Evolutionary conservation across 768 basidiomycete genomes (phyloP).

Genomic region (Agrocybe praecox): DNA sequence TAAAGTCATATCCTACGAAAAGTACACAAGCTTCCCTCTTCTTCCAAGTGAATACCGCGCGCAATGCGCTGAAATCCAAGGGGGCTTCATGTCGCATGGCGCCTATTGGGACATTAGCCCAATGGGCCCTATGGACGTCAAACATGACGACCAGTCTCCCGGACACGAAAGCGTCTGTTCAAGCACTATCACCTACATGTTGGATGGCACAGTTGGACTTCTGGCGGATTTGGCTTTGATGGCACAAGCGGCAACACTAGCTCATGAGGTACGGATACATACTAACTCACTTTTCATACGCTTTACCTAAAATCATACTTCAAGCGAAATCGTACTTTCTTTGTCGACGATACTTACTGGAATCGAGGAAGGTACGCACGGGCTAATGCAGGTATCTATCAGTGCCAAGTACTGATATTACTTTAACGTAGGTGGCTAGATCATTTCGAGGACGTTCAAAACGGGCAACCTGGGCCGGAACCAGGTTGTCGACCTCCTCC

Average conservation of each 20-base stretch:
- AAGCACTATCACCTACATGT: conserved; percentile 73
- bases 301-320: neutral
- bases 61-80: conserved; percentile 55
- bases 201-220: conserved; percentile 69
- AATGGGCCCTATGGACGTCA: conserved; percentile 34
- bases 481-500: conserved; percentile 65
- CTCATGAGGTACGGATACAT: conserved; percentile 52
- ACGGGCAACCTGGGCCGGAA: conserved; percentile 62
- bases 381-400: neutral
- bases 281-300: conserved; percentile 2
- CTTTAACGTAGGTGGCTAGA: conserved; percentile 56
- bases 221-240: conserved; percentile 65
- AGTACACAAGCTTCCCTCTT: conserved; percentile 61
- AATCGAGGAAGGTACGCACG: conserved; percentile 65
- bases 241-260: conserved; percentile 67
- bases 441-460: conserved; percentile 58
- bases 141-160: conserved; percentile 17
- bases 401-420: neutral
- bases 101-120: conserved; percentile 51
- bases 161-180: conserved; percentile 42
- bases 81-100: conserved; percentile 48
- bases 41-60: conserved; percentile 54
- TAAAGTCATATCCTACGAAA: conserved; percentile 51
- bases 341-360: conserved; percentile 74
- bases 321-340: conserved; percentile 65